These are phyloP conservation scores for Neurospora sp. DNA, from an alignment of 495 filamentous ascomycete species.

Conservation along the genomic window DNA sequence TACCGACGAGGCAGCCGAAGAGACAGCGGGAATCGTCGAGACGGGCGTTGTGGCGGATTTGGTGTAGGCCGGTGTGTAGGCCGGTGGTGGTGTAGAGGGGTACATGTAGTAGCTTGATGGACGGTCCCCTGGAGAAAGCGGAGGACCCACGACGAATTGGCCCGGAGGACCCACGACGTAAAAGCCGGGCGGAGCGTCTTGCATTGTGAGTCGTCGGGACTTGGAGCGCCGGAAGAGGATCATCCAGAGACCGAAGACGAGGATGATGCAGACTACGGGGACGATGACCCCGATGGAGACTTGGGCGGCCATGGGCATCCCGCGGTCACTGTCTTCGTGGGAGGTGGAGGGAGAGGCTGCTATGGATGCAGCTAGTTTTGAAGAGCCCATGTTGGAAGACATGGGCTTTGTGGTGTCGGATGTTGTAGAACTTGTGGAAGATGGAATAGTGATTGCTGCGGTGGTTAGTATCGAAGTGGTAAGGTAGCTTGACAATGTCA, in stretches of 20 bases:
- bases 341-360: background rate
- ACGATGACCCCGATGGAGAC: slow-evolving; percentile 6
- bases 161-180: background rate
- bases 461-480: background rate
- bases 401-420: background rate
- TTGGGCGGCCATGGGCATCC: slow-evolving; percentile 3
- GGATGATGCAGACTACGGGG: slow-evolving; percentile 2
- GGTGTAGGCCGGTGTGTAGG: background rate
- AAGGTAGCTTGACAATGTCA: background rate
- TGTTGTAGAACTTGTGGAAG: background rate
- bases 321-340: background rate
- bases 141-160: background rate
- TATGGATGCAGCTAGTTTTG: background rate
- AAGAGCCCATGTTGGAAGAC: background rate
- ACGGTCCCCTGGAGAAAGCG: background rate
- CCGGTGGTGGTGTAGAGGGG: background rate
- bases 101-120: background rate
- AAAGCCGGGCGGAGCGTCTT: background rate
- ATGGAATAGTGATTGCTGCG: background rate
- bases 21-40: background rate
- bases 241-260: slow-evolving; percentile 5
- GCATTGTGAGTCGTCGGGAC: background rate
- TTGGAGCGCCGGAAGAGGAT: slow-evolving; percentile 2
- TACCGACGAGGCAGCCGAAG: background rate
- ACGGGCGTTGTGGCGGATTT: background rate